Percentiles rank a stretch among this genome's conserved stretches.
phyloP scores from a whole-genome alignment of 495 filamentous ascomycete genomes.

The Trichoderma parareesei region DNA sequence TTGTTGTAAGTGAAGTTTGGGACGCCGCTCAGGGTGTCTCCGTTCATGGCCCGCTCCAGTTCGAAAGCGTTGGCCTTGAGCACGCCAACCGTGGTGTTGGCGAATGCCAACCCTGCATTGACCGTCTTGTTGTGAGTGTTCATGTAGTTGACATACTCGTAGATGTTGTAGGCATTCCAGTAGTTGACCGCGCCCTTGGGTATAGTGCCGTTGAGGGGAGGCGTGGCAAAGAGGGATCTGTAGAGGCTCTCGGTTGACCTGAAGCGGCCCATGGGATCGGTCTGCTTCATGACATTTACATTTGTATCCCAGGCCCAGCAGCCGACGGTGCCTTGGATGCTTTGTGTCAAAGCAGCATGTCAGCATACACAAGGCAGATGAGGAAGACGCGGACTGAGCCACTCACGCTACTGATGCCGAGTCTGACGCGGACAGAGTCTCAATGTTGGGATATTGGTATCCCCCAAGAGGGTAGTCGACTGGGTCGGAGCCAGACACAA shows the following conservation, averaged over 20 bases:
- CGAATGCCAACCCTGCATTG: constrained; percentile 15
- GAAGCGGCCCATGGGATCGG: not conserved
- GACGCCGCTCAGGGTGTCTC: constrained; percentile 17
- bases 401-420: constrained; percentile 30
- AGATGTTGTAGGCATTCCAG: constrained; percentile 34
- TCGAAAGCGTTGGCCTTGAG: constrained; percentile 25
- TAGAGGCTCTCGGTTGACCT: constrained; percentile 24
- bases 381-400: too few species aligned
- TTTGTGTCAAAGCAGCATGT: constrained; percentile 8
- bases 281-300: not conserved
- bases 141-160: constrained; percentile 34
- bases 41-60: constrained; percentile 29
- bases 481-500: constrained; percentile 21
- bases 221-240: constrained; percentile 20
- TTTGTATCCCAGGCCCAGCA: constrained; percentile 24
- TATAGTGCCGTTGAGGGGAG: constrained; percentile 24
- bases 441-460: constrained; percentile 36
- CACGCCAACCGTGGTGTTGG: constrained; percentile 15
- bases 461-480: constrained; percentile 31
- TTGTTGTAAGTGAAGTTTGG: constrained; percentile 21
- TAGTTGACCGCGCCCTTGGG: constrained; percentile 24
- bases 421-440: constrained; percentile 23
- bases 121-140: constrained; percentile 28
- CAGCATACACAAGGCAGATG: not conserved
- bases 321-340: constrained; percentile 24